These are phyloP conservation scores for Quercus lobata DNA, from an alignment of 331 rosid species.

Conservation along the genomic window DNA sequence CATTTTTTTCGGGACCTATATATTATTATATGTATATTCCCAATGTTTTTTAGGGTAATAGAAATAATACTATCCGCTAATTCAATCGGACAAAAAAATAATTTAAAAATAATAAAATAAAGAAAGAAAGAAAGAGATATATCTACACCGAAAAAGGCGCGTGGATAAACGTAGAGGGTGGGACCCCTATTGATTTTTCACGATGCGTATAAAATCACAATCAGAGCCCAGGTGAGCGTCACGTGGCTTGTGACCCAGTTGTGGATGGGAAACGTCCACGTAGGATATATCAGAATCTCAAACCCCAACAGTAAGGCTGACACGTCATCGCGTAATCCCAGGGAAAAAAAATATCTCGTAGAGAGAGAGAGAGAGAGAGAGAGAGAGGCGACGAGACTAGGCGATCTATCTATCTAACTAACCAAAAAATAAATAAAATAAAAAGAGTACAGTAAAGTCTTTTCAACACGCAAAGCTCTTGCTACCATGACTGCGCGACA, in stretches of 20 bases:
- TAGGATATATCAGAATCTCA: background rate
- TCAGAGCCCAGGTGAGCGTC: conserved; percentile 12
- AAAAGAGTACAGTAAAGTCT: no score
- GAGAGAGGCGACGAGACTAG: no score
- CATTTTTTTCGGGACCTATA: background rate
- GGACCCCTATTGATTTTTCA: background rate
- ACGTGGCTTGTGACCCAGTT: conserved; percentile 6
- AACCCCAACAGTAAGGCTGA: background rate
- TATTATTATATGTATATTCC: background rate
- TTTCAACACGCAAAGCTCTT: background rate
- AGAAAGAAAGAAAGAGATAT: background rate
- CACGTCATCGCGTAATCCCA: background rate
- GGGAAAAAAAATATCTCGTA: background rate
- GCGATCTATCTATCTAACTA: no score
- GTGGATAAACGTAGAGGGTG: background rate
- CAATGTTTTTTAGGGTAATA: background rate
- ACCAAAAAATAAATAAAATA: no score
- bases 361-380: no score
- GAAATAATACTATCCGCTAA: background rate
- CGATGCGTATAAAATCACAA: no score
- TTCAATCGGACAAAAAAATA: background rate
- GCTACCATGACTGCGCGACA: background rate
- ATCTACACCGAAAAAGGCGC: conserved; percentile 2
- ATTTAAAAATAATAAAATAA: no score
- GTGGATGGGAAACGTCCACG: conserved; percentile 13